phyloP scores from a whole-genome alignment of 257 asterid species.

The Cinchona pubescens region DNA sequence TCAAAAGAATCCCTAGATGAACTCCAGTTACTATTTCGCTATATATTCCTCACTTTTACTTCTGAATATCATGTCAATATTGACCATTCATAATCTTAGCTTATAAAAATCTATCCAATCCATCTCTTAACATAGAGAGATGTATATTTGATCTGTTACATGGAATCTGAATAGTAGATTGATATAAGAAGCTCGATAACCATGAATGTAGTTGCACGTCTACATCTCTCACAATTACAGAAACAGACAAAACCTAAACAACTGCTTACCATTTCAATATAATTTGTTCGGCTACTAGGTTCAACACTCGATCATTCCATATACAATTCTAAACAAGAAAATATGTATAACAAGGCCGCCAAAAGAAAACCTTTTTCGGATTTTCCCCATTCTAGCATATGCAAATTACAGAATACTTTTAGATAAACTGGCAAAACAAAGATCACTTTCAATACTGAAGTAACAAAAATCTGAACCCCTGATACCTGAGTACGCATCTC shows the following conservation, averaged over 20 bases:
- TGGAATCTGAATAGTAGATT: not conserved
- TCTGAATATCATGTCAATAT: not conserved
- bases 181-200: not conserved
- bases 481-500: slow-evolving; percentile 1
- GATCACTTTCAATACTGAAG: not conserved
- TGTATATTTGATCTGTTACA: too few relatives aligned
- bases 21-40: not conserved
- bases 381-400: not conserved
- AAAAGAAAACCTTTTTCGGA: too few relatives aligned
- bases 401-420: not conserved
- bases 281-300: not conserved
- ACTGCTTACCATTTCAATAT: not conserved
- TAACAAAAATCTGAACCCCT: not conserved
- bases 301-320: not conserved
- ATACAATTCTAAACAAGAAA: not conserved
- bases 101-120: not conserved
- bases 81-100: not conserved
- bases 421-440: not conserved
- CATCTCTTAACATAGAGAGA: too few relatives aligned
- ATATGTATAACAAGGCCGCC: not conserved
- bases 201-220: not conserved
- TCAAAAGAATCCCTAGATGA: not conserved
- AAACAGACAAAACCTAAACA: not conserved
- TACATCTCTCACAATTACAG: not conserved
- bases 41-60: not conserved